A percentile compares a stretch with the other conserved stretches of the same genome.
Evolutionary conservation across 2,329 filamentous ascomycete genomes (phyloP).

Genomic region (Hymenotorrendiella dingleyae): DNA sequence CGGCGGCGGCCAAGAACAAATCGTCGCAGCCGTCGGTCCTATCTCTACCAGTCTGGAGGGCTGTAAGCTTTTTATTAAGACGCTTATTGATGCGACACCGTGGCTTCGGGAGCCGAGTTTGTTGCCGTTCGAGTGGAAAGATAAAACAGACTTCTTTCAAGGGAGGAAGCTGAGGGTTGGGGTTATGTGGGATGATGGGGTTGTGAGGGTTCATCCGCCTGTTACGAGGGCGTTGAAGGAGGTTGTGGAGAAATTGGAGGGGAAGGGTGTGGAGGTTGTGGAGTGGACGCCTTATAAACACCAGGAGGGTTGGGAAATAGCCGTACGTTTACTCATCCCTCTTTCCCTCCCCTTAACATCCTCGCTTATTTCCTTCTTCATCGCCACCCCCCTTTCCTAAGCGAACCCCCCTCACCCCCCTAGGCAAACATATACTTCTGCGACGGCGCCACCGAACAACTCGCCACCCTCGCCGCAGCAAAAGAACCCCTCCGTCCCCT

Average conservation of each 20-base stretch:
- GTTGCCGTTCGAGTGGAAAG: slow-evolving; percentile 47
- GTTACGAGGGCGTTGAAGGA: slow-evolving; percentile 50
- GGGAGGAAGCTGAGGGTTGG: slow-evolving; percentile 51
- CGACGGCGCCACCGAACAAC: slow-evolving; percentile 53
- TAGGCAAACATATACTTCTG: slow-evolving; percentile 43
- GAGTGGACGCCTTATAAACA: slow-evolving; percentile 51
- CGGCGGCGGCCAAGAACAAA: slow-evolving; percentile 26
- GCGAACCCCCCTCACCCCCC: neutral
- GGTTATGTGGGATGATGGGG: slow-evolving; percentile 51
- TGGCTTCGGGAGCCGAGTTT: slow-evolving; percentile 48
- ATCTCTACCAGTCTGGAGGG: slow-evolving; percentile 47
- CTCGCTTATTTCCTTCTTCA: no score
- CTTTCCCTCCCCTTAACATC: no score
- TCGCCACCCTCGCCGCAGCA: slow-evolving; percentile 42
- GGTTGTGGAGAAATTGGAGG: slow-evolving; percentile 44
- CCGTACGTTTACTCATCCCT: no score
- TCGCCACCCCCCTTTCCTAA: slow-evolving; percentile 4
- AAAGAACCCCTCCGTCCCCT: slow-evolving; percentile 55
- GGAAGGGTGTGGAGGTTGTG: slow-evolving; percentile 44
- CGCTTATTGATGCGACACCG: slow-evolving; percentile 37
- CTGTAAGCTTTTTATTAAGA: slow-evolving; percentile 37
- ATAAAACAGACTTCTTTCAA: slow-evolving; percentile 29
- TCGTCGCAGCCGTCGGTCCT: slow-evolving; percentile 47
- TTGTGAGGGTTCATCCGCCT: slow-evolving; percentile 55
- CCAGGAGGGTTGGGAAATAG: slow-evolving; percentile 41